Conservation (phyloP, 306 rosid genomes). For the Vicia sativa region DNA sequence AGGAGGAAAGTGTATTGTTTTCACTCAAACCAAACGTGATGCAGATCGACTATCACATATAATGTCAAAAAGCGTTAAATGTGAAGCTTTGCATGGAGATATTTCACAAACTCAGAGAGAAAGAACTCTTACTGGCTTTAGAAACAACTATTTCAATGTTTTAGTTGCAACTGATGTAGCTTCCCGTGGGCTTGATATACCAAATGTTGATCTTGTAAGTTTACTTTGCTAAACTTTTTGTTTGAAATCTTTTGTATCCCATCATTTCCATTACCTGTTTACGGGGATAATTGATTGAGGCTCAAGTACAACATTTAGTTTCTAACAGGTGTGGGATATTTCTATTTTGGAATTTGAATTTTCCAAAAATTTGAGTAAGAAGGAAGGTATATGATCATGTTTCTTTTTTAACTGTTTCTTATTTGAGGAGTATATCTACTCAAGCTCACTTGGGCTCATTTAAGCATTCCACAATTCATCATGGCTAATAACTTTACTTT, state of each 20-base stretch:
- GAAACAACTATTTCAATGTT: slow-evolving; percentile 80
- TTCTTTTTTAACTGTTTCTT: background rate
- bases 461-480: background rate
- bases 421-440: background rate
- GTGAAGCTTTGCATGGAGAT: slow-evolving; percentile 99
- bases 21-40: slow-evolving; percentile 98
- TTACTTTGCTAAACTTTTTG: background rate
- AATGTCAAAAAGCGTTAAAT: slow-evolving; percentile 59
- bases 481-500: background rate
- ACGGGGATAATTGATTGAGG: slow-evolving; percentile 5
- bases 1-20: slow-evolving; percentile 95
- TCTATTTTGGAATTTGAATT: background rate
- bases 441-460: background rate
- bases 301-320: slow-evolving; percentile 1
- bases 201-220: slow-evolving; percentile 98
- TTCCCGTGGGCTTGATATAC: slow-evolving; percentile 94
- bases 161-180: slow-evolving; percentile 98
- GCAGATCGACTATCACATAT: slow-evolving; percentile 87
- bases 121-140: slow-evolving; percentile 87
- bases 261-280: slow-evolving; percentile 10
- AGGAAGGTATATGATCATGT: background rate
- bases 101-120: slow-evolving; percentile 93
- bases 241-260: background rate
- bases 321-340: slow-evolving; percentile 12
- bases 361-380: background rate